These are phyloP conservation scores for Xylariaceae sp. DNA, from an alignment of 2,329 filamentous ascomycete genomes.

Conservation along the genomic window DNA sequence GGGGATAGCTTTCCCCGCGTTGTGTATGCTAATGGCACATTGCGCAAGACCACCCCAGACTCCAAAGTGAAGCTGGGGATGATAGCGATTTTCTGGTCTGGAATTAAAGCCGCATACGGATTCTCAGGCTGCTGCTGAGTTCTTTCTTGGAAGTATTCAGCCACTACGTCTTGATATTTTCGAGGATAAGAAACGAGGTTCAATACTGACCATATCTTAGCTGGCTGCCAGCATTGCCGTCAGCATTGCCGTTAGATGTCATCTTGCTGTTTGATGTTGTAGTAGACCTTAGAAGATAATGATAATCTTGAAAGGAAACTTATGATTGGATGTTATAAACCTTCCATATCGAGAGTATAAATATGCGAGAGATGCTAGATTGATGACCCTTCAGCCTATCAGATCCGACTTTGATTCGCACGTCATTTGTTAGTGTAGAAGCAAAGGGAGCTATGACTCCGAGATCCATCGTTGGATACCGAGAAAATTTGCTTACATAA, in stretches of 20 bases:
- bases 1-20: constrained; percentile 64
- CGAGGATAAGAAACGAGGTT: neutral
- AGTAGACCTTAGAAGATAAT: constrained; percentile 1
- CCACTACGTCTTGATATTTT: constrained; percentile 34
- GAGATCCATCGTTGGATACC: constrained; percentile 3
- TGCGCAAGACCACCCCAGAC: constrained; percentile 80
- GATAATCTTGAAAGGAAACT: neutral
- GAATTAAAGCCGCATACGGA: constrained; percentile 83
- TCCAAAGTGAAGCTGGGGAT: constrained; percentile 91
- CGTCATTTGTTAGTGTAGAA: constrained; percentile 3
- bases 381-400: neutral
- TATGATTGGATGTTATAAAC: neutral
- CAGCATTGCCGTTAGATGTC: constrained; percentile 17
- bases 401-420: constrained; percentile 5
- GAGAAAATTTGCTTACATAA: constrained; percentile 31
- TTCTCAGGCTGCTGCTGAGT: constrained; percentile 79
- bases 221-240: constrained; percentile 21
- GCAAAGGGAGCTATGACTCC: constrained; percentile 10
- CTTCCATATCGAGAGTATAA: neutral
- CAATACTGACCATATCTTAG: constrained; percentile 40
- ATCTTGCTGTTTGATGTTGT: constrained; percentile 24
- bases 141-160: constrained; percentile 71
- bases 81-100: constrained; percentile 83
- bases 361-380: neutral
- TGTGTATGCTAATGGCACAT: constrained; percentile 73